Evolutionary conservation across 2,329 filamentous ascomycete genomes (phyloP).

Genomic region (Onygenales sp.): DNA sequence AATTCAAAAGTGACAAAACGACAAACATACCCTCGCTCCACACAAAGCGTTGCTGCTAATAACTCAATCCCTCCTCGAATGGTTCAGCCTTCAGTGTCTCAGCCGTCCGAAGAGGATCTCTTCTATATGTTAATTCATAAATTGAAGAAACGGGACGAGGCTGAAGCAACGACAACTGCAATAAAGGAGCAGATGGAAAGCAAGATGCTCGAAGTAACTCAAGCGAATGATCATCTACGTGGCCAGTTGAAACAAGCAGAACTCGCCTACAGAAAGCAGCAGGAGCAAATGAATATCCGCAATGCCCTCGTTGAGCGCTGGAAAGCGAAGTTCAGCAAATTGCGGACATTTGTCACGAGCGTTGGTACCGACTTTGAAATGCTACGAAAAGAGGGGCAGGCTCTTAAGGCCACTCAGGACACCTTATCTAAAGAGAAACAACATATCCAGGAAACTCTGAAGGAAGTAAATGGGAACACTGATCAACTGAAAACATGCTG

Average conservation of each 20-base stretch:
- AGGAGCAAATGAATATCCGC: conserved; percentile 14
- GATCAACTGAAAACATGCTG: conserved; percentile 10
- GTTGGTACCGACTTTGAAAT: conserved; percentile 25
- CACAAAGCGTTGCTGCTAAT: background rate
- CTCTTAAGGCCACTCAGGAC: conserved; percentile 17
- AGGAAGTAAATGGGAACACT: conserved; percentile 16
- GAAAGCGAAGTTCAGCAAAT: conserved; percentile 24
- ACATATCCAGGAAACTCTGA: conserved; percentile 16
- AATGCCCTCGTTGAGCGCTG: conserved; percentile 21
- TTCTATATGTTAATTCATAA: conserved; percentile 26
- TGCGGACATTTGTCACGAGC: conserved; percentile 23
- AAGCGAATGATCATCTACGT: conserved; percentile 21
- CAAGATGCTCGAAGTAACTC: conserved; percentile 15
- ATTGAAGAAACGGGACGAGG: conserved; percentile 26
- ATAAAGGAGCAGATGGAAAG: conserved; percentile 19
- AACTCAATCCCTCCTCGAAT: background rate
- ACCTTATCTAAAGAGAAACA: conserved; percentile 18
- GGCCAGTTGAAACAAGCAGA: conserved; percentile 14
- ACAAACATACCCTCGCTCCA: background rate
- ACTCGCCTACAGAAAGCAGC: conserved; percentile 13
- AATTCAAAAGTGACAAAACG: background rate
- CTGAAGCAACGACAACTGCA: conserved; percentile 15
- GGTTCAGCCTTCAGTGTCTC: background rate
- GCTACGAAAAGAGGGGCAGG: conserved; percentile 21
- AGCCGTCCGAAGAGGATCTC: conserved; percentile 25